A percentile compares a stretch with the other conserved stretches of the same genome.
Conservation (phyloP, 1,284 basidiomycete species). For the Ceratobasidium sp. region DNA sequence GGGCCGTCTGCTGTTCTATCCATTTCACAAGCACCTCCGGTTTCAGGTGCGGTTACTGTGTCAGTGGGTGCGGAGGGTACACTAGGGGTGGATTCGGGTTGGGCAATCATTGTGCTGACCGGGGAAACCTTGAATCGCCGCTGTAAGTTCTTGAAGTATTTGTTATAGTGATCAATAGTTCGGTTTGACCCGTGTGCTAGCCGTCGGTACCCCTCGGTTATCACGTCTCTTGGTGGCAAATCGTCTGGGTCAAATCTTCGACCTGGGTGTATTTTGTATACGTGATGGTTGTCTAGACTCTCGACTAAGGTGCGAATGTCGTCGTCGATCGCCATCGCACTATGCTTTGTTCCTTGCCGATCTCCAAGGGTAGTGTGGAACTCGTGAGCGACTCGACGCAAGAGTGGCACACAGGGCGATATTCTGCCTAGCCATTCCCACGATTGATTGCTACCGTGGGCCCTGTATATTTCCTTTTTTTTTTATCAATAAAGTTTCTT, state of each 20-base stretch:
- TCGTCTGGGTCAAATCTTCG: neutral
- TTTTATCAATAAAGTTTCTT: no score
- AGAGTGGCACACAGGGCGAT: conserved; percentile 58
- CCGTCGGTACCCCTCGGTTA: neutral
- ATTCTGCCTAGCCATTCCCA: conserved; percentile 61
- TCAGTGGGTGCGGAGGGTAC: no score
- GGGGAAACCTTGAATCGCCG: neutral
- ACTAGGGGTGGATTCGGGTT: no score
- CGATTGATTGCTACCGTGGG: no score
- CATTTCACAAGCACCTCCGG: no score
- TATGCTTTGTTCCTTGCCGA: conserved; percentile 56
- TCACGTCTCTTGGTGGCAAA: neutral
- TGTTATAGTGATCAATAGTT: neutral
- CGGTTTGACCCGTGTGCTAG: neutral
- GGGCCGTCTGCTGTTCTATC: no score
- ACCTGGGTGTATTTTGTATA: neutral
- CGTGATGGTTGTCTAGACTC: neutral
- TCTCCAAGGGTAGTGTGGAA: conserved; percentile 57
- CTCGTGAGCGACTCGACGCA: conserved; percentile 56
- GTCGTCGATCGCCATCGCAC: conserved; percentile 52
- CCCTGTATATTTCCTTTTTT: no score
- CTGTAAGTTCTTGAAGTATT: neutral
- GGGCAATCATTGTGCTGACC: neutral
- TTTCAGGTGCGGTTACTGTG: no score
- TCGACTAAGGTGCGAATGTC: neutral